Evolutionary conservation across 306 rosid genomes (phyloP), one percentile per base, ranked within the genome.

Genomic region (Oemleria cerasiformis): DNA sequence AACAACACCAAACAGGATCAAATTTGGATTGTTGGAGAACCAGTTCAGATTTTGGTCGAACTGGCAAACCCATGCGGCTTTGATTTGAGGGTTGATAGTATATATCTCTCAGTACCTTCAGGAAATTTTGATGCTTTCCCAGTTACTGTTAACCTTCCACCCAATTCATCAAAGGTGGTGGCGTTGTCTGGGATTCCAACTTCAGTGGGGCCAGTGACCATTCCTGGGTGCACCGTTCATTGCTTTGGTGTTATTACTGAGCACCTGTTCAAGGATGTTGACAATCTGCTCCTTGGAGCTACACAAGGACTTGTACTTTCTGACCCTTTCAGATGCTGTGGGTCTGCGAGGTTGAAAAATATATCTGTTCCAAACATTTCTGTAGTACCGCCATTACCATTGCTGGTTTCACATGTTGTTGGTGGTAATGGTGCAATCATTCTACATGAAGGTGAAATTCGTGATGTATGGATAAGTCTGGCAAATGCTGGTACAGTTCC

Each of bases 181-280:
- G 81, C 90, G 66, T 86, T 91, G 81, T 89, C 99, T 38, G 99
- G 99, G 16, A 91, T 91, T 72, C 96, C 97, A 48, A 94, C 96
- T 76, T 84, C 90, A 71, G 92, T 81, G 59, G 99, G 99, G 66
- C 79, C 81, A 21, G 87, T 95, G 75, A 79, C 88, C 42, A 80
- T 91, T 78, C 99, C 96, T 64, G 99, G 97, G 70, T 95, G 99
- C 75, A 89, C 83, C 47, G 96, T 89, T 59, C 99, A 88, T 81
- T 95, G 97, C 83, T 91, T 94, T 77, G 97, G 99, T 84, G 99
- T 92, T 54, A 88, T 95, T 71, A 95, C 99, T 40, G 97, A 95
- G 68, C 99, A 95, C 82, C 83, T 91, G 72, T 95, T 95, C 71
- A 91, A 78, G 83, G 99, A 95, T 84, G 99, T 95, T 79, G 97